Evolutionary conservation across 129 eudicot species (phyloP), one percentile per base, ranked within the genome.

Genomic region (Sambucus nigra): DNA sequence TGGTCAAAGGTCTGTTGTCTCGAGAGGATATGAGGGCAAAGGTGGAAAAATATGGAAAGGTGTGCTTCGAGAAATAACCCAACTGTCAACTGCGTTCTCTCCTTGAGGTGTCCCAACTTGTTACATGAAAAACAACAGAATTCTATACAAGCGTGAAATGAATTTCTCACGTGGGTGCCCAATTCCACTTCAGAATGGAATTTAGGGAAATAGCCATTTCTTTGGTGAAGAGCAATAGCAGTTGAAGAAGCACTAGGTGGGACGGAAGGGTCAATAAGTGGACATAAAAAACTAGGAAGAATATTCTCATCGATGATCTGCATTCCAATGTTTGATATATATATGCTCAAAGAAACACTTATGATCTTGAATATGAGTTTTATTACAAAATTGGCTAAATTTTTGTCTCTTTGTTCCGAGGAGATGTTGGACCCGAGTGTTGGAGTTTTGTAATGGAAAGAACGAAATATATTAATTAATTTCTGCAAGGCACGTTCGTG

Each of bases 41-140:
- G 98, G 98, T 31, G 98, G 98, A 56, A 79, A 91, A 35, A 95
- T 89, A 22, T 73, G 81, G 73, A 85, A 91, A 19, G 82, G 83
- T 51, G 80, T 68, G 25, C 80, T 83, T 0, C 94, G 95, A 64
- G 72, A 86, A 25, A 91, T 69, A 47, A 51, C 32, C 95, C 86
- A 91, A 51, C 70, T 66, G 47, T 69, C 81, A 31, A 55, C n/a
- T n/a, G n/a, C 25, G 2, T 29, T 35, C 59, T 48, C 76, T 14
- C 53, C 48, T 46, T 74, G 33, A 16, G 55, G 79, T 25, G 40
- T 61, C 20, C 83, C 94, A 45, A 63, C 42, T 44, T 76, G 82
- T 53, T 72, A 67, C 27, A 81, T 19, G n/a, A 54, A 47, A n/a
- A 79, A 68, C 22, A 50, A 64, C 23, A 95, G 89, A 59, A 91